Base-by-base conservation (phyloP, 176 grass and related monocot genomes). In the Oryza meyeriana region DNA sequence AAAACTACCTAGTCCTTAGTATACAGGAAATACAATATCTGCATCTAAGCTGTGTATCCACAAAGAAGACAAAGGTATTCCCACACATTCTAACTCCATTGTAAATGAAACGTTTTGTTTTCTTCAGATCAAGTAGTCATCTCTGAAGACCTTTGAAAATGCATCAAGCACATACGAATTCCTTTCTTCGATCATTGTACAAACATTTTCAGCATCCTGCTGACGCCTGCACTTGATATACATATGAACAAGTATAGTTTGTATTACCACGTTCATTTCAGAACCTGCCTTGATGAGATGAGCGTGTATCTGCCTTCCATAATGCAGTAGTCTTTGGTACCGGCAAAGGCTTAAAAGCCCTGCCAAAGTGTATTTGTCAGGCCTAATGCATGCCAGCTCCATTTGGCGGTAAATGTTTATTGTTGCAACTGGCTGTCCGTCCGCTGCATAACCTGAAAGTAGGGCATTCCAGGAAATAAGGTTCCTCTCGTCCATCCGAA, bases 401-500 rank as follows among this genome's bases (percentile, higher is more conserved):
- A 85, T 86, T 39, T 85, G 77, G 28, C 55, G 86, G 34, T 85
- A 81, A 69, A 82, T 75, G 35, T 79, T 82, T 84, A 81, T 69
- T 1, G 79, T 83, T 14, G 61, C 83, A 61, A 40, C 41, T 61
- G 65, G 64, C 9, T 83, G 86, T 2, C 66, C 74, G 71, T 89
- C 79, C 12, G 35, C 80, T 22, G 80, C 69, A 18, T 82, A 88
- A 88, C 85, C 75, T 33, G 69, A 74, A 31, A 89, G 74, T 32
- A 91, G 66, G 9, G 81, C 75, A 30, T 91, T 89, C 83, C 86
- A 89, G 8, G 86, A 85, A 55, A 86, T 83, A 36, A 87, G 58
- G 44, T 85, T 87, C 75, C 91, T 81, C 81, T 85, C 85, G 10
- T 82, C 90, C 91, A 93, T 93, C 68, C 81, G 74, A 12, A 85